Conservation (phyloP, 306 rosid species). For the Vicia sativa region DNA sequence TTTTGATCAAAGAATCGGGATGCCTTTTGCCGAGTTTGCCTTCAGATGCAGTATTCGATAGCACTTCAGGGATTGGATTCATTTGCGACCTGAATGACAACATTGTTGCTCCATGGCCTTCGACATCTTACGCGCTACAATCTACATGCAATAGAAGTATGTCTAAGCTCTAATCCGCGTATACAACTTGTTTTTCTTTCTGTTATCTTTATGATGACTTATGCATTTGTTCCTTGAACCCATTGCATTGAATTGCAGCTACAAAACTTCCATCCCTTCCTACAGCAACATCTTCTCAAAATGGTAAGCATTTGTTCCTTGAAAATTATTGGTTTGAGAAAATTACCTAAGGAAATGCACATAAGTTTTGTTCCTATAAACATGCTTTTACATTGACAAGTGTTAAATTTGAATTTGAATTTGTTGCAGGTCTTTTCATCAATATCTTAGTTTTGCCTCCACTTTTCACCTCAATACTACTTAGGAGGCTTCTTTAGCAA, state of each 20-base stretch:
- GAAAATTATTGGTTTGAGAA: too few species aligned
- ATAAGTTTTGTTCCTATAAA: too few species aligned
- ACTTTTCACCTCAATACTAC: background rate
- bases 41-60: conserved; percentile 57
- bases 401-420: background rate
- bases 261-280: conserved; percentile 14
- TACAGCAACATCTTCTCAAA: background rate
- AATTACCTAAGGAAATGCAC: too few species aligned
- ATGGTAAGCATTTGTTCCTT: too few species aligned
- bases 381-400: background rate
- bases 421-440: conserved; percentile 3
- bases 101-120: conserved; percentile 75
- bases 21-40: conserved; percentile 75
- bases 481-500: conserved; percentile 1
- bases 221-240: background rate
- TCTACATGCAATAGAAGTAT: conserved; percentile 58
- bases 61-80: conserved; percentile 62
- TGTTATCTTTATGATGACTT: background rate
- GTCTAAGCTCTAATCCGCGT: background rate
- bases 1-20: conserved; percentile 50
- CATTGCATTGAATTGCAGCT: background rate
- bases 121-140: conserved; percentile 38
- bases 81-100: conserved; percentile 78
- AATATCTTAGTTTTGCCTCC: conserved; percentile 9
- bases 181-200: background rate